These are phyloP conservation scores for Cryphonectria parasitica DNA, from an alignment of 2,329 filamentous ascomycete genomes.

Conservation along the genomic window DNA sequence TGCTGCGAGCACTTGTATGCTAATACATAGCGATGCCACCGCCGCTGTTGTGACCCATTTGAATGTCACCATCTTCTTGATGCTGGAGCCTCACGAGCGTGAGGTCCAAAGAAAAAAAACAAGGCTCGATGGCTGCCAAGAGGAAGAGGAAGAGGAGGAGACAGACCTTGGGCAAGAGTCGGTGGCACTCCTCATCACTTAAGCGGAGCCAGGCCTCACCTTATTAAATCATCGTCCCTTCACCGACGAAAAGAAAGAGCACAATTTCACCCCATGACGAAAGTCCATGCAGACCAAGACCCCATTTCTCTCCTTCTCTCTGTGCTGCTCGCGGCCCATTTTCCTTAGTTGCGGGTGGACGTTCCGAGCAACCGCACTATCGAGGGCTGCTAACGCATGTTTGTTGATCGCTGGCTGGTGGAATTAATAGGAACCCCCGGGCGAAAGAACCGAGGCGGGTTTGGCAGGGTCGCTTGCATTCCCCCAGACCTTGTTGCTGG, in stretches of 20 bases:
- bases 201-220: conserved; percentile 1
- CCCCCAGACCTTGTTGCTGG: neutral
- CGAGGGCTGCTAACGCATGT: conserved; percentile 20
- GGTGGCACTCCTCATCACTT: neutral
- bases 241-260: neutral
- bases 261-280: conserved; percentile 1
- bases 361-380: conserved; percentile 26
- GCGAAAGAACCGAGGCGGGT: neutral
- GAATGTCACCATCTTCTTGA: conserved; percentile 15
- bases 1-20: conserved; percentile 9
- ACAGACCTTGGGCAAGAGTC: neutral
- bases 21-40: conserved; percentile 15
- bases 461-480: neutral
- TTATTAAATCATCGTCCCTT: conserved; percentile 9
- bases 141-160: neutral
- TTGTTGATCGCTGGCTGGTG: conserved; percentile 27
- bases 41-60: neutral
- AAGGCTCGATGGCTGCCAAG: neutral
- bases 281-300: conserved; percentile 10
- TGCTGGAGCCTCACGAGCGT: neutral
- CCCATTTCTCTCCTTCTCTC: neutral
- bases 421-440: conserved; percentile 14
- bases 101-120: neutral
- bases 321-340: neutral
- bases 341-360: conserved; percentile 15